Conservation (phyloP, 495 filamentous ascomycete species). For the Geopyxis carbonaria region DNA sequence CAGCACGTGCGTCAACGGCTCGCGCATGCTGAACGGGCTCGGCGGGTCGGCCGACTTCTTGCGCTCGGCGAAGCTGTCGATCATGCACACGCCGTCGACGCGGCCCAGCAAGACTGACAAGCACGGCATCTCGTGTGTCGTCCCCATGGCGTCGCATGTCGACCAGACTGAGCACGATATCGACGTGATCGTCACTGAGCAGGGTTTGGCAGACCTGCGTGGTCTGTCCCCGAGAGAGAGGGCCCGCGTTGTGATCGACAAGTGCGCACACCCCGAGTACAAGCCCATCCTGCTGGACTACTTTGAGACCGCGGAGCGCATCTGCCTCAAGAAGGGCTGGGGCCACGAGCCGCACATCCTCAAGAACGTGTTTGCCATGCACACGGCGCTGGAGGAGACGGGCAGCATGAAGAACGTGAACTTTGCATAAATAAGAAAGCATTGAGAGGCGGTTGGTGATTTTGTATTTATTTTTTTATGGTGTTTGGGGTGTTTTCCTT, state of each 20-base stretch:
- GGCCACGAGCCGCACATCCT: constrained; percentile 80
- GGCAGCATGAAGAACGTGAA: constrained; percentile 62
- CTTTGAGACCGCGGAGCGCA: constrained; percentile 71
- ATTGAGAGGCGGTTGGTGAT: not conserved
- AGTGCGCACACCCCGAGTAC: constrained; percentile 80
- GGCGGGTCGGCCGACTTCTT: constrained; percentile 83
- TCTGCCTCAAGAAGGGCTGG: constrained; percentile 76
- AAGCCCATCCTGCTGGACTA: constrained; percentile 66
- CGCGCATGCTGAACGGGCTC: constrained; percentile 80
- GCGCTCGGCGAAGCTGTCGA: constrained; percentile 64
- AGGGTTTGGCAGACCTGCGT: constrained; percentile 72
- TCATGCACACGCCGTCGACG: constrained; percentile 77
- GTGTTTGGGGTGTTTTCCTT: constrained; percentile 1
- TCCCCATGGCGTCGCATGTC: constrained; percentile 83
- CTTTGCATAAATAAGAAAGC: constrained; percentile 3
- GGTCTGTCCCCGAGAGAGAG: constrained; percentile 67
- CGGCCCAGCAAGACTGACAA: constrained; percentile 71
- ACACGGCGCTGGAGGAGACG: constrained; percentile 59
- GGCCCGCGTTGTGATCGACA: constrained; percentile 70
- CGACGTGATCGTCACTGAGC: constrained; percentile 75
- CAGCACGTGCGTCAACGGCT: constrained; percentile 79
- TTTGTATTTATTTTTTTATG: not conserved
- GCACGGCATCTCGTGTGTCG: constrained; percentile 68
- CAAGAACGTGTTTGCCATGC: constrained; percentile 76
- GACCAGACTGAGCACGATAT: constrained; percentile 89